Conservation (phyloP, 2,329 filamentous ascomycete genomes). For the Pseudogymnoascus sp. region DNA sequence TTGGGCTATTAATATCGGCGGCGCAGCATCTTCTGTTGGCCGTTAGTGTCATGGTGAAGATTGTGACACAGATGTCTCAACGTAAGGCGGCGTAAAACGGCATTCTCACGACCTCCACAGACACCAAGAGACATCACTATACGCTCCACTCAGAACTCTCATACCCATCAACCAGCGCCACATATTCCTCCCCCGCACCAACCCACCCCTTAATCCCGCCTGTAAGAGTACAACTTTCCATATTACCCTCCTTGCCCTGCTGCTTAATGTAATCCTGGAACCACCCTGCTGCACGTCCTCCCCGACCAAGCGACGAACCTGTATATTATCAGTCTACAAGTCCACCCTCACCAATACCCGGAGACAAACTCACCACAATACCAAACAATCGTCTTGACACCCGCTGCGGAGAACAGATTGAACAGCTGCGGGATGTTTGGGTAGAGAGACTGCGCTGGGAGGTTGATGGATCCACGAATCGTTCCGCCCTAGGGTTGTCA, state of each 20-base stretch:
- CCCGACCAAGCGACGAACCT: conserved; percentile 32
- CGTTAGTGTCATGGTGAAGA: neutral
- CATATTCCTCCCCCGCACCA: conserved; percentile 26
- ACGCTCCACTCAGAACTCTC: conserved; percentile 18
- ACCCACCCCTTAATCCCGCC: conserved; percentile 33
- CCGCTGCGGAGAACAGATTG: conserved; percentile 24
- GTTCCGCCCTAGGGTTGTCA: conserved; percentile 27
- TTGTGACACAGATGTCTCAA: neutral
- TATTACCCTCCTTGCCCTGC: conserved; percentile 21
- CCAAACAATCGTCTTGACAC: conserved; percentile 25
- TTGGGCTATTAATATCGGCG: neutral
- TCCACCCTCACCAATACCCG: neutral
- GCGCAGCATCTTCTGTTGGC: neutral
- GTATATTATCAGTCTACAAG: conserved; percentile 8
- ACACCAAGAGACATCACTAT: neutral
- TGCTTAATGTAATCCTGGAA: conserved; percentile 30
- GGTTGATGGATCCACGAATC: conserved; percentile 28
- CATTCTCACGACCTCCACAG: neutral
- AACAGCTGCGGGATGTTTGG: conserved; percentile 26
- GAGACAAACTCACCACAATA: conserved; percentile 23
- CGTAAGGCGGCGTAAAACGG: neutral
- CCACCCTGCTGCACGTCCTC: conserved; percentile 31
- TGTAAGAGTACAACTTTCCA: conserved; percentile 28
- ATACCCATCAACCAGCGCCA: conserved; percentile 29
- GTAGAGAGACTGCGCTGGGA: conserved; percentile 29